Evolutionary conservation across 306 rosid genomes (phyloP).

Genomic region (Abrus precatorius): DNA sequence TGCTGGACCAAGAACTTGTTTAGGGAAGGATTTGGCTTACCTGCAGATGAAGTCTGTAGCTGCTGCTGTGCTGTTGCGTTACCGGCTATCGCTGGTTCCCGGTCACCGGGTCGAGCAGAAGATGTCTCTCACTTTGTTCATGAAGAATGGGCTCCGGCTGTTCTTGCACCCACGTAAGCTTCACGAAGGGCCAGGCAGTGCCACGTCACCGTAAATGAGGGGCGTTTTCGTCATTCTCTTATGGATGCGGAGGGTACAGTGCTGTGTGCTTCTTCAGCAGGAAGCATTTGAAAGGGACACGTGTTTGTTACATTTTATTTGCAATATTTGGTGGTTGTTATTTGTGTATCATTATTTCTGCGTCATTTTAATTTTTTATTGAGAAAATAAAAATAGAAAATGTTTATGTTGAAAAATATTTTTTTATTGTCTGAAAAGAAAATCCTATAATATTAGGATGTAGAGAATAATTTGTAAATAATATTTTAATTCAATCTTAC

Average conservation of each 20-base stretch:
- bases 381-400: neutral
- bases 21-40: constrained; percentile 96
- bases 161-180: constrained; percentile 73
- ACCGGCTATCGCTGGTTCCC: constrained; percentile 77
- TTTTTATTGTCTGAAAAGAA: neutral
- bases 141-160: constrained; percentile 87
- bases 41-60: constrained; percentile 96
- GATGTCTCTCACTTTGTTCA: constrained; percentile 90
- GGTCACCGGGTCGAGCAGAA: constrained; percentile 89
- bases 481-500: no score
- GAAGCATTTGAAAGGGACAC: neutral
- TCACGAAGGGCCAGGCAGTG: constrained; percentile 38
- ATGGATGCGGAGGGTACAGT: neutral
- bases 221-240: constrained; percentile 49
- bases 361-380: neutral
- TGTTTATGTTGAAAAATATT: neutral
- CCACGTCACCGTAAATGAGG: constrained; percentile 28
- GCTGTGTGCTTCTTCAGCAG: constrained; percentile 40
- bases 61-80: constrained; percentile 81
- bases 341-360: neutral
- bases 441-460: neutral
- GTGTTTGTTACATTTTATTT: neutral
- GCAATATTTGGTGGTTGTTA: neutral
- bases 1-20: constrained; percentile 92
- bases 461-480: no score